These are phyloP conservation scores for Cercophora sp. DNA, from an alignment of 495 filamentous ascomycete species.

Conservation along the genomic window DNA sequence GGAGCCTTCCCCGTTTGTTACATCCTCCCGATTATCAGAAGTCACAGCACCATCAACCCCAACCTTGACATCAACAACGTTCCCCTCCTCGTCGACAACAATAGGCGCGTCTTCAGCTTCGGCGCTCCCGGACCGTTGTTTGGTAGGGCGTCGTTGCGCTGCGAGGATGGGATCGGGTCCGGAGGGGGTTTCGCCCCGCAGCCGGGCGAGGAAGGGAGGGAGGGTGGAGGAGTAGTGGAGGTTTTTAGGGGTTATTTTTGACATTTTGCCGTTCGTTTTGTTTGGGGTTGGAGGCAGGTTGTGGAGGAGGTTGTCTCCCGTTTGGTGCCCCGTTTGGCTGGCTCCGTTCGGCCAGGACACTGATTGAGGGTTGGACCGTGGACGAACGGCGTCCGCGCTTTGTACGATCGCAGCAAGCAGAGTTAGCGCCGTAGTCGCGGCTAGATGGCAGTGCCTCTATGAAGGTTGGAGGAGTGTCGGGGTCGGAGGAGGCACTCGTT, in stretches of 20 bases:
- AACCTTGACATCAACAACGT: conserved; percentile 27
- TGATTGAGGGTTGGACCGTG: no score
- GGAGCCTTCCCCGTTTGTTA: not conserved
- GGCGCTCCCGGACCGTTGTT: conserved; percentile 38
- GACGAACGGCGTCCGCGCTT: no score
- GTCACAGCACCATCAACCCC: not conserved
- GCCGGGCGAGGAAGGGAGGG: conserved; percentile 52
- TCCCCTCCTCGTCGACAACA: conserved; percentile 43
- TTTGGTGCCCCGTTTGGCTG: no score
- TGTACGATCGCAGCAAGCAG: no score
- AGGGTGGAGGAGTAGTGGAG: conserved; percentile 46
- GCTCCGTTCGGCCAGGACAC: no score
- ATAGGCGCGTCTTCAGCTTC: conserved; percentile 49
- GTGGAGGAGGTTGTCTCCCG: no score
- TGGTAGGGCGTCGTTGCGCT: conserved; percentile 32
- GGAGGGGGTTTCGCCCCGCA: conserved; percentile 38
- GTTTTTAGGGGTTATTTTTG: conserved; percentile 53
- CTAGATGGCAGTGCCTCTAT: no score
- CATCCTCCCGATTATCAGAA: not conserved
- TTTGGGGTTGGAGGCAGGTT: no score
- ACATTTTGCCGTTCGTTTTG: no score
- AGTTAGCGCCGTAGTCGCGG: no score
- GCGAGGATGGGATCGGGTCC: conserved; percentile 42
- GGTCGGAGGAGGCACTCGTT: no score
- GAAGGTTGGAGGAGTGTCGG: no score